Conservation (phyloP, 805 yeast species). For the Barnettozyma sp. region DNA sequence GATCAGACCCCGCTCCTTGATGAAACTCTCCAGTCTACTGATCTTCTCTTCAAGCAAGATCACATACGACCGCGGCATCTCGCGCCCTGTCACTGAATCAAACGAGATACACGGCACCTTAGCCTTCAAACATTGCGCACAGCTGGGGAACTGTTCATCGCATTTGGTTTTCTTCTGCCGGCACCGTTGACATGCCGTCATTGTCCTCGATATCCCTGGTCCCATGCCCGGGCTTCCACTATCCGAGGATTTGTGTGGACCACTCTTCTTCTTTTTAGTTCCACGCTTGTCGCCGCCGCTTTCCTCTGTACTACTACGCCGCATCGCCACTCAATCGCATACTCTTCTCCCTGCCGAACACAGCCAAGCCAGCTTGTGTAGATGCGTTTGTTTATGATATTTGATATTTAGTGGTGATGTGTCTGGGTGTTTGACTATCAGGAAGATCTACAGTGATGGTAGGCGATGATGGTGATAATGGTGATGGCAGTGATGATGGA, state of each 20-base stretch:
- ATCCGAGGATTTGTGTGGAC: conserved; percentile 15
- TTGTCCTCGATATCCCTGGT: conserved; percentile 56
- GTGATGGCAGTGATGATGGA: too few relatives aligned
- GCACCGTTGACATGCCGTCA: conserved; percentile 84
- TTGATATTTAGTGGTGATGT: too few relatives aligned
- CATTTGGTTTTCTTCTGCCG: conserved; percentile 61
- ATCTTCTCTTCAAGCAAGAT: conserved; percentile 64
- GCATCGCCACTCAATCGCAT: too few relatives aligned
- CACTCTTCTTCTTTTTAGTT: conserved; percentile 2
- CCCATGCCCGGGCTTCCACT: too few relatives aligned
- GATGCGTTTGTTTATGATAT: too few relatives aligned
- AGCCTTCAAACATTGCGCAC: conserved; percentile 50
- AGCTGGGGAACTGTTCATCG: conserved; percentile 50
- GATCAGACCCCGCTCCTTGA: conserved; percentile 39
- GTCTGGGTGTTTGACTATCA: too few relatives aligned
- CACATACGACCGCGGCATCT: conserved; percentile 75
- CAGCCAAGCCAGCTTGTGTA: too few relatives aligned
- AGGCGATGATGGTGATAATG: too few relatives aligned
- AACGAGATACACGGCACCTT: conserved; percentile 72
- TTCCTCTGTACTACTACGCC: too few relatives aligned
- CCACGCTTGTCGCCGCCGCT: too few relatives aligned
- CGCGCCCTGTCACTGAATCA: conserved; percentile 85
- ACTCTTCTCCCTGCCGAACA: too few relatives aligned
- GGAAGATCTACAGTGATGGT: too few relatives aligned
- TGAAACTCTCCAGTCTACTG: conserved; percentile 43